These are phyloP conservation scores for Leccinum subgranulosum DNA, from an alignment of 768 basidiomycete species.

Conservation along the genomic window DNA sequence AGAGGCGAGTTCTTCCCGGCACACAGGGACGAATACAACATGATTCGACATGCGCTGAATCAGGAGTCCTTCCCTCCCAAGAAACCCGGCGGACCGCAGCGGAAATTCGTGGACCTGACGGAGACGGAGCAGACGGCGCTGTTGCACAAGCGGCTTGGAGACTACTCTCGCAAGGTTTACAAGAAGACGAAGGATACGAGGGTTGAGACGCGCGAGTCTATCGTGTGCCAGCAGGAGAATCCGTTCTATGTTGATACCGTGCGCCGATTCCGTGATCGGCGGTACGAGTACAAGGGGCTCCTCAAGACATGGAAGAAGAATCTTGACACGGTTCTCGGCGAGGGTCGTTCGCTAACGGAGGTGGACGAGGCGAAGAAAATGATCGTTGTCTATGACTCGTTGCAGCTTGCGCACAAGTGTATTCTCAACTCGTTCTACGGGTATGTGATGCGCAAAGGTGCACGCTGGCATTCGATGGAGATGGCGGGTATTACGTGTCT, in stretches of 20 bases:
- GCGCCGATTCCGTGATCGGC: slow-evolving; percentile 91
- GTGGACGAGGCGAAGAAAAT: slow-evolving; percentile 98
- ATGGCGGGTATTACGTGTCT: slow-evolving; percentile 99
- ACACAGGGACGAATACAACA: slow-evolving; percentile 95
- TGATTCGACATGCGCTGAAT: slow-evolving; percentile 96
- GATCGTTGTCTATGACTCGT: slow-evolving; percentile 97
- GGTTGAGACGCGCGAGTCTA: slow-evolving; percentile 88
- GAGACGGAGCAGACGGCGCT: slow-evolving; percentile 86
- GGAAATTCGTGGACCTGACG: slow-evolving; percentile 81
- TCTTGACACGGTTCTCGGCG: slow-evolving; percentile 68
- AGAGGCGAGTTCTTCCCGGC: slow-evolving; percentile 98
- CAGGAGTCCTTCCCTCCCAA: slow-evolving; percentile 90
- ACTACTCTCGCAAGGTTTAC: slow-evolving; percentile 98
- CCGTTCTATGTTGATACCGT: slow-evolving; percentile 99
- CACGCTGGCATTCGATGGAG: slow-evolving; percentile 99
- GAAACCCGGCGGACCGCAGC: slow-evolving; percentile 64
- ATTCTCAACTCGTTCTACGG: slow-evolving; percentile 99
- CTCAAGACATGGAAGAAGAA: slow-evolving; percentile 99
- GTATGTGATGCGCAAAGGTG: slow-evolving; percentile 99
- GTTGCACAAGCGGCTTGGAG: slow-evolving; percentile 93
- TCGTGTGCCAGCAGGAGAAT: slow-evolving; percentile 96
- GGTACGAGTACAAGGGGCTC: slow-evolving; percentile 98
- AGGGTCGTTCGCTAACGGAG: slow-evolving; percentile 74
- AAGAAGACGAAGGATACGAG: slow-evolving; percentile 98
- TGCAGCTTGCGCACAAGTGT: slow-evolving; percentile 98